Base-by-base conservation (phyloP, 495 filamentous ascomycete species). In the Xylaria acuta region DNA sequence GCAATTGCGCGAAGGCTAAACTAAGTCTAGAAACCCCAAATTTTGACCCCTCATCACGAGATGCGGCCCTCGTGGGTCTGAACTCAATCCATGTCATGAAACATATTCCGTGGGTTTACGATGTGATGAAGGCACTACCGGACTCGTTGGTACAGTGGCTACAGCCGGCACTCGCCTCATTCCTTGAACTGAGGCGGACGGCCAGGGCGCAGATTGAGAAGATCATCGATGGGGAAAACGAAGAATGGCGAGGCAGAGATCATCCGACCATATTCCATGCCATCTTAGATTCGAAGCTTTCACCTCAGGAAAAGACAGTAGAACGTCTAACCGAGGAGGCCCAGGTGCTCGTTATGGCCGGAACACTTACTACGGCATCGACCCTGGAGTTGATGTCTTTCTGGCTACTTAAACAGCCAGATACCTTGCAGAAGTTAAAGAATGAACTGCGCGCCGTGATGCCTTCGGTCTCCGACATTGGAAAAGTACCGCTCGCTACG, bases 291-390 rank as follows among this genome's bases (percentile, higher is more conserved):
- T 80, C 80, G 59, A 72, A 79, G 16, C 72, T 87, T 20, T 80
- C 82, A 0, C 27, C 68, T 5, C 68, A 77, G 16, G 83, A 85
- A 65, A 79, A 83, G 49, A 36, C 65, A 0, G 54, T 76, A 3
- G 63, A 68, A 12, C 76, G 85, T 4, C 74, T 88, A 20, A 72
- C 75, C 6, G 78, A 82, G 18, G 86, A 89, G 70, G 85, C 82
- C 4, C 76, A 80, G 41, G 72, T 77, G 0, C 67, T 89, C 11
- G 77, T 88, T 16, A 79, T 77, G 1, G 87, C 87, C 5, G 88
- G 88, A 4, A 80, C 79, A 36, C 81, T 83, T 45, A 88, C 84
- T 5, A 86, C 83, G 0, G 81, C 79, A 6, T 82, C 79, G 64
- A 80, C 83, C 7, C 47, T 83, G 9, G 72, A 75, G 2, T 72